Percentiles rank a stretch among this genome's conserved stretches.
Evolutionary conservation across 2,329 filamentous ascomycete genomes (phyloP).

Genomic region (Rosellinia necatrix): DNA sequence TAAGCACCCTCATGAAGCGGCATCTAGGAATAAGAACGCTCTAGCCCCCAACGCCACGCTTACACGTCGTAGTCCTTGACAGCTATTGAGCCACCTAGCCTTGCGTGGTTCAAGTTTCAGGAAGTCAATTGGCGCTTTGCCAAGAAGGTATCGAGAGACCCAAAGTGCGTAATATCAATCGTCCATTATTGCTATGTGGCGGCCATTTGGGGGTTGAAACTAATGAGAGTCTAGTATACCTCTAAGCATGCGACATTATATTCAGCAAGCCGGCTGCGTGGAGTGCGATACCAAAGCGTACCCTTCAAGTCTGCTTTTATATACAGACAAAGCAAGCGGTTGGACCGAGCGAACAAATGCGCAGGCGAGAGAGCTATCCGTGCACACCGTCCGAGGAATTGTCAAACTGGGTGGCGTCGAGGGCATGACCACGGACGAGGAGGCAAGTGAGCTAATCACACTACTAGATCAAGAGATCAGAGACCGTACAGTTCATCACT

Average conservation of each 20-base stretch:
- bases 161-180: conserved; percentile 16
- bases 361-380: conserved; percentile 7
- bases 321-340: conserved; percentile 3
- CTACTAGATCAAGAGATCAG: conserved; percentile 6
- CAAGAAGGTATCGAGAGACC: conserved; percentile 21
- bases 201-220: not conserved
- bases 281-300: conserved; percentile 24
- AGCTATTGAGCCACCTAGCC: conserved; percentile 17
- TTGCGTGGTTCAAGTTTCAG: conserved; percentile 22
- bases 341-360: conserved; percentile 11
- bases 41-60: not conserved
- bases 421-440: conserved; percentile 22
- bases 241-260: conserved; percentile 21
- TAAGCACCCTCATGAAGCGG: not conserved
- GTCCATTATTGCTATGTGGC: not conserved
- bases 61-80: conserved; percentile 15
- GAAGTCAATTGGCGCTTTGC: conserved; percentile 23
- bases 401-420: conserved; percentile 24
- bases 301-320: conserved; percentile 12
- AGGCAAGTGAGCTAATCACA: conserved; percentile 22
- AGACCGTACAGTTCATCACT: conserved; percentile 14
- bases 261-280: conserved; percentile 21
- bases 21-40: not conserved
- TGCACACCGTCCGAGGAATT: conserved; percentile 23
- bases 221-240: conserved; percentile 18